Base-by-base conservation (phyloP, 371 early-diverging fungal genomes). In the Apophysomyces ossiformis region DNA sequence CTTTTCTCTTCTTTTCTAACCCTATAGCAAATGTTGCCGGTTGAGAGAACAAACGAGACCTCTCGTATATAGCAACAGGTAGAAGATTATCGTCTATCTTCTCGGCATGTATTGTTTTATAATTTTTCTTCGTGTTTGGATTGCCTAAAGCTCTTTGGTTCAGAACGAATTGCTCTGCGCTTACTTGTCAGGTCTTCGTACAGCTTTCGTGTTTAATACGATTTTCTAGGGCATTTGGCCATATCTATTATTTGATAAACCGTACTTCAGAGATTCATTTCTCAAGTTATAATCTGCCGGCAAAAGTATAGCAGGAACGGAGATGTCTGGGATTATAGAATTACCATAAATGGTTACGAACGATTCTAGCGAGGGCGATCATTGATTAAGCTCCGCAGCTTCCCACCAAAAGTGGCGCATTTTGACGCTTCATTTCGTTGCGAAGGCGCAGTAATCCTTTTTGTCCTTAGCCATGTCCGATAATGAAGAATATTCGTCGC, bases 401-500 rank as follows among this genome's bases (percentile, higher is more conserved):
- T 26, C 32, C 32, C 32, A 26, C 32, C 32, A 26, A 26, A 26
- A 26, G 32, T 26, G 32, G 32, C 32, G 32, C 32, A 26, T 26
- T 26, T 26, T 26, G 3, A 26, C 32, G 4, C 5, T 13, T 8
- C 13, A 11, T 41, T 41, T 41, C 41, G 13, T 41, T 41, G 41
- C 13, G 1, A 26, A 41, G 41, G 11, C 41, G 41, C 41, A 41
- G 41, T 13, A 41, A 8, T 41, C 11, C 11, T 41, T 41, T 41
- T 26, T 26, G 32, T 50, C 16, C 54, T n/a, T 21, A 26, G 56
- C 38, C 56, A 63, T 36, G 63, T 56, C 38, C 21, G 65, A 64
- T 44, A 45, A 58, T 58, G 58, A 45, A 7, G 58, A 60, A 7
- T 35, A 60, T 12, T 69, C 71, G 36, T 79, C 80, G 2, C 80